A percentile compares a stretch with the other conserved stretches of the same genome.
Evolutionary conservation across 345 rosid species (phyloP).

Genomic region (Dipteronia dyeriana): DNA sequence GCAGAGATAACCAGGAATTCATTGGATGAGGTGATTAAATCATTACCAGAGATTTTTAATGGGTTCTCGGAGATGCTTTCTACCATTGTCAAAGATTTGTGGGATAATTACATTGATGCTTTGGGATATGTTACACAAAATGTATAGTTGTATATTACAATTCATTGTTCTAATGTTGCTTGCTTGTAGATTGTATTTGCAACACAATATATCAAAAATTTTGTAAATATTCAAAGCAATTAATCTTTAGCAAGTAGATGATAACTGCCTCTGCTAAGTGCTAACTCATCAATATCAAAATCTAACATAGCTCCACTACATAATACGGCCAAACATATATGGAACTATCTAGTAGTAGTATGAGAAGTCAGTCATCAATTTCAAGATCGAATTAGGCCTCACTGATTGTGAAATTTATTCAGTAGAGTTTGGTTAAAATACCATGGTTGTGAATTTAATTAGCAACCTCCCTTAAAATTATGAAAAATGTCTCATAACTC

Average conservation of each 20-base stretch:
- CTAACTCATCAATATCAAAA: no score
- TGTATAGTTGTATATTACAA: constrained; percentile 1
- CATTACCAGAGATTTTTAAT: constrained; percentile 33
- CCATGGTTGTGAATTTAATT: no score
- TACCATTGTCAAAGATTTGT: constrained; percentile 29
- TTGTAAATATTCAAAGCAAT: not conserved
- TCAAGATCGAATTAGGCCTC: no score
- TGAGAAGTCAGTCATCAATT: no score
- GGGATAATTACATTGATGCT: constrained; percentile 39
- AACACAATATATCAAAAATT: not conserved
- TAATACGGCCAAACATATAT: no score
- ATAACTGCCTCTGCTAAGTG: no score
- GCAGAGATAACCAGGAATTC: constrained; percentile 35
- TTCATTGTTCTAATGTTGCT: not conserved
- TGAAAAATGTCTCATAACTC: no score
- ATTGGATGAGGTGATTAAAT: constrained; percentile 32
- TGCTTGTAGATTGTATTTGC: not conserved
- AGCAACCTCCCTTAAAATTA: no score
- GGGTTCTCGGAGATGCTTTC: constrained; percentile 38
- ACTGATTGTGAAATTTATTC: no score
- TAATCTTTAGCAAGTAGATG: not conserved
- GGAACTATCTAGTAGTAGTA: no score
- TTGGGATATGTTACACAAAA: constrained; percentile 37
- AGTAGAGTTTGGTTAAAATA: no score
- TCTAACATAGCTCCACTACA: no score